Evolutionary conservation across 2,329 filamentous ascomycete genomes (phyloP), one percentile per base, ranked within the genome.

Genomic region (Anisogramma anomala): DNA sequence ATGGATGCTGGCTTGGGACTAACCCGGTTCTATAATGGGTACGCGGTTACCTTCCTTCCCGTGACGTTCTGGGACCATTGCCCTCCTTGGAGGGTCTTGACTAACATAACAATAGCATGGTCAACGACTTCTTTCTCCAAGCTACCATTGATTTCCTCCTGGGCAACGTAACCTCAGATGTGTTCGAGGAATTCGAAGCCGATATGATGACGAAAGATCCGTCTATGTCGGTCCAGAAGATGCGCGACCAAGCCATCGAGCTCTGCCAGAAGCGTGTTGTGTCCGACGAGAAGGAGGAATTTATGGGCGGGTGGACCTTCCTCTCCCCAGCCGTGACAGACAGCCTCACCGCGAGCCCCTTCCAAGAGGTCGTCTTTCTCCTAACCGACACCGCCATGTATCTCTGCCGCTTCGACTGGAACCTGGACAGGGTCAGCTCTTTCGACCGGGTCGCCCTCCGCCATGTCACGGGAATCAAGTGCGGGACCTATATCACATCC

Each of bases 101-200:
- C 25, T 41, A 19, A 34, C 13, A 14, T 3, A n/a, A 14, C 3
- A 1, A 72, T 55, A 96, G 94, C 50, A 91, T 96, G 62, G 87
- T 98, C 49, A 94, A 94, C 51, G 91, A 98, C 62, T 95, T 94
- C 60, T 96, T 96, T 61, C 83, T 88, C 17, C 91, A 98, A 58
- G 84, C 87, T 0, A 85, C 84, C 37, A 94, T 98, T 49, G 91
- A 98, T 58, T 96, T 91, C 55, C 72, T 94, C 3, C 74, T 96
- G 0, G 91, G 91, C 15, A 91, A 91, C 50, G 84, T 93, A 9
- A 86, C 82, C 0, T 80, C 79, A 1, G 69, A 79, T 13, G 82
- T 94, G 3, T 96, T 96, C 56, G 84, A 89, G 42, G 91, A 98
- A 51, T 98, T 98, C 48, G 87, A 95, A 55, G 78, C 82, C 13